phyloP scores from a whole-genome alignment of 2,329 filamentous ascomycete species.

The Aspergillus novoparasiticus region DNA sequence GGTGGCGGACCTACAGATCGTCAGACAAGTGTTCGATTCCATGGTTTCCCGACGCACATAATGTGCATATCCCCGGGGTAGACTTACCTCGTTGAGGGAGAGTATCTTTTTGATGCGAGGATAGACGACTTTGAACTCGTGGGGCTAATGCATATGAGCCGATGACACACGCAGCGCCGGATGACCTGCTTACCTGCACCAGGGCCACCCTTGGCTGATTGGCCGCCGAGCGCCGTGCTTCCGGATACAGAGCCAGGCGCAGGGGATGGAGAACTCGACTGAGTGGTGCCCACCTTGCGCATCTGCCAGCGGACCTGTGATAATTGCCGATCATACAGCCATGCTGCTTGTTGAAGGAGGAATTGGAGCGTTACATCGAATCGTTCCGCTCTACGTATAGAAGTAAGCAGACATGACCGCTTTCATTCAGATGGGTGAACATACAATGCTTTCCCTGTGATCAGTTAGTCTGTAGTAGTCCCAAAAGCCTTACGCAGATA shows the following conservation, averaged over 20 bases:
- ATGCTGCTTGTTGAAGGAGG: conserved; percentile 88
- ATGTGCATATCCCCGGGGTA: neutral
- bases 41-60: neutral
- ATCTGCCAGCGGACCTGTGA: conserved; percentile 90
- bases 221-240: conserved; percentile 41
- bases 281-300: conserved; percentile 59
- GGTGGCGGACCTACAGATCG: conserved; percentile 12
- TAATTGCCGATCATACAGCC: conserved; percentile 87
- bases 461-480: conserved; percentile 11
- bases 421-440: neutral
- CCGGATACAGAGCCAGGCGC: conserved; percentile 46
- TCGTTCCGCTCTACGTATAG: conserved; percentile 60
- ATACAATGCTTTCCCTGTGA: conserved; percentile 74
- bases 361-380: conserved; percentile 89
- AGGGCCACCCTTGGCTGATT: conserved; percentile 27
- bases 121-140: conserved; percentile 42
- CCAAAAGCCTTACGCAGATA: conserved; percentile 26
- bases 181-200: conserved; percentile 5
- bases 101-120: conserved; percentile 39
- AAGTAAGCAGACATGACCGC: neutral
- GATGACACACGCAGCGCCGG: neutral
- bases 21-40: neutral
- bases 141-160: conserved; percentile 30
- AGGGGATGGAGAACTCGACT: conserved; percentile 47
- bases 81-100: conserved; percentile 30